Conservation (phyloP, 768 basidiomycete species). For the Mrakia frigida region DNA sequence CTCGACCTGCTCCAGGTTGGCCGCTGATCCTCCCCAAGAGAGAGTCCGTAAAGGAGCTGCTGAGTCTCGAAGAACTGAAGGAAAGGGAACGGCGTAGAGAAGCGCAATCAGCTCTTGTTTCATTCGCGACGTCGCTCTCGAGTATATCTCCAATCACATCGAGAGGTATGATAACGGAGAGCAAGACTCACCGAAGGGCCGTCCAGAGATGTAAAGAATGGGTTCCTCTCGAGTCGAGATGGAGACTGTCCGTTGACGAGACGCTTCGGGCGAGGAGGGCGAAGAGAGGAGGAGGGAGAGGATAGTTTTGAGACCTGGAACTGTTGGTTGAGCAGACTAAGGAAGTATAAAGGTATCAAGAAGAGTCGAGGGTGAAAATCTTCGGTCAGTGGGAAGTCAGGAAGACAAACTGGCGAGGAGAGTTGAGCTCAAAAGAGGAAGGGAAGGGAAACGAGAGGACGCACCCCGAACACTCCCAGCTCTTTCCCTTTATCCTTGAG, state of each 20-base stretch:
- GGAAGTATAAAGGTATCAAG: neutral
- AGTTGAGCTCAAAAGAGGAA: neutral
- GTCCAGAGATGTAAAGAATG: constrained; percentile 43
- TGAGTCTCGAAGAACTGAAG: constrained; percentile 41
- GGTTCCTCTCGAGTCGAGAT: constrained; percentile 96
- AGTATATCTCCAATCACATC: too few relatives aligned
- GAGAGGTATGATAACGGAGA: constrained; percentile 78
- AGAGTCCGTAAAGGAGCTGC: constrained; percentile 24
- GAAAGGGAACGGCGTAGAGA: neutral
- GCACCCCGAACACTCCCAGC: constrained; percentile 81
- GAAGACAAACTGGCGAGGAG: neutral
- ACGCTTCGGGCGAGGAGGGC: constrained; percentile 38
- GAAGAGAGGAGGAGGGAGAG: constrained; percentile 61
- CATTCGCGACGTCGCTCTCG: neutral
- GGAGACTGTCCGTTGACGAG: constrained; percentile 56
- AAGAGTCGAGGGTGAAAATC: neutral
- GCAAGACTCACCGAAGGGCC: constrained; percentile 65
- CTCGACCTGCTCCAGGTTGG: constrained; percentile 87
- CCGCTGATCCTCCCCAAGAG: constrained; percentile 49
- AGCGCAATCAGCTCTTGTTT: constrained; percentile 73
- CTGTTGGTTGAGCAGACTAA: constrained; percentile 77
- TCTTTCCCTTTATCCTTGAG: constrained; percentile 51
- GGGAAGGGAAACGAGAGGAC: neutral
- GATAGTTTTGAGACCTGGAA: constrained; percentile 83
- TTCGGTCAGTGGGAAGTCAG: too few relatives aligned